Base-by-base conservation (phyloP, 2,329 filamentous ascomycete species). In the Xylaria sp. region DNA sequence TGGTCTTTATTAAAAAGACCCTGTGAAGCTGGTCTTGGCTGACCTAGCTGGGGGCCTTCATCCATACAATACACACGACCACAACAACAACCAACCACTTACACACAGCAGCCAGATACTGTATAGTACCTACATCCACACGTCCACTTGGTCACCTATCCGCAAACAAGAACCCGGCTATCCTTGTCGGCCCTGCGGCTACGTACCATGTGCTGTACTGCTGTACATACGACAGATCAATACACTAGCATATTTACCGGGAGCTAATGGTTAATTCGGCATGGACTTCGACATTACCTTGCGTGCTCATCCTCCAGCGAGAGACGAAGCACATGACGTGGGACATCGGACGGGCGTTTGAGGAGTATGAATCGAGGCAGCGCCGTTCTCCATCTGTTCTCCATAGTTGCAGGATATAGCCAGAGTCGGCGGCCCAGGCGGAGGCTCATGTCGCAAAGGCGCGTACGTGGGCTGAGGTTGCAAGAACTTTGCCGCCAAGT, bases 401-500 rank as follows among this genome's bases (percentile, higher is more conserved):
- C 50, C 58, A 62, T 60, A 36, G 54, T 47, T 21, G 53, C 27
- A 27, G 47, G 21, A 42, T 48, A 54, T 21, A 39, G 39, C 53
- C 61, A 24, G 45, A 53, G 50, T 45, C 53, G 54, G 60, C 42
- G 27, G 65, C 19, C 61, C 24, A 60, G 57, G 60, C 27, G 50
- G 58, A 63, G 64, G 58, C 50, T 67, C 64, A 63, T 50, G 69
- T 69, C 64, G 60, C 69, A 64, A 59, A 67, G 58, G 68, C 64
- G 68, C 67, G 57, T 68, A 61, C 58, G 64, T 67, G 59, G 57
- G 64, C 65, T 67, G 65, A 62, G 59, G 58, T 64, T 64, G 66
- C 54, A 42, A 42, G 50, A 61, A 51, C 42, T 54, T 68, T 64
- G 67, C 64, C 72, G 74, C 74, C 74, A 75, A 75, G 74, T 75